Conservation (phyloP, 2,329 filamentous ascomycete species). For the Fusarium xyrophilum region DNA sequence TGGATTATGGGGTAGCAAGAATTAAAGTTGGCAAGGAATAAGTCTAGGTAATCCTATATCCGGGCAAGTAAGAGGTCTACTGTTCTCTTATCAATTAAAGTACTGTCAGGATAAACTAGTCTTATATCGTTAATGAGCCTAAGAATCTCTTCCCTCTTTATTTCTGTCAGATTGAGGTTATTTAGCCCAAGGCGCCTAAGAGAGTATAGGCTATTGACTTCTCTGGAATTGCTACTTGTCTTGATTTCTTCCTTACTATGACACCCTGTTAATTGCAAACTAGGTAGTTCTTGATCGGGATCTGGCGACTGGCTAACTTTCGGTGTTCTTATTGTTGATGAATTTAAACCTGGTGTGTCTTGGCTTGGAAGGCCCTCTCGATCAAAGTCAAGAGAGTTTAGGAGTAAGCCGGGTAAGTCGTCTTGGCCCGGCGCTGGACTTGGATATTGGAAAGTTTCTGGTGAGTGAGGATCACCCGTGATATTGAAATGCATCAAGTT, state of each 20-base stretch:
- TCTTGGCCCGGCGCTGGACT: fast-evolving
- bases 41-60: background rate
- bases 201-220: background rate
- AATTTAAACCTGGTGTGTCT: fast-evolving
- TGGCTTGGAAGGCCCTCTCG: fast-evolving
- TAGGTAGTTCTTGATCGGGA: fast-evolving
- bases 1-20: background rate
- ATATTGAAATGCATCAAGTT: background rate
- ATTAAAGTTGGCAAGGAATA: background rate
- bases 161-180: background rate
- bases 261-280: fast-evolving
- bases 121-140: background rate
- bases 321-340: fast-evolving
- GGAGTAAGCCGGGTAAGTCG: fast-evolving
- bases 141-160: fast-evolving
- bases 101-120: background rate
- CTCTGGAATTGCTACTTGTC: fast-evolving
- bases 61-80: background rate
- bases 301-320: fast-evolving
- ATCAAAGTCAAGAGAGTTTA: fast-evolving
- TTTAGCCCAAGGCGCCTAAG: fast-evolving
- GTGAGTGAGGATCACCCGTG: fast-evolving
- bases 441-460: fast-evolving
- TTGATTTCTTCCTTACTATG: fast-evolving
- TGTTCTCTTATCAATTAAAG: fast-evolving